Percentiles rank a stretch among this genome's conserved stretches.
Conservation (phyloP, 169 alveolate species). For the Theileria sp. region DNA sequence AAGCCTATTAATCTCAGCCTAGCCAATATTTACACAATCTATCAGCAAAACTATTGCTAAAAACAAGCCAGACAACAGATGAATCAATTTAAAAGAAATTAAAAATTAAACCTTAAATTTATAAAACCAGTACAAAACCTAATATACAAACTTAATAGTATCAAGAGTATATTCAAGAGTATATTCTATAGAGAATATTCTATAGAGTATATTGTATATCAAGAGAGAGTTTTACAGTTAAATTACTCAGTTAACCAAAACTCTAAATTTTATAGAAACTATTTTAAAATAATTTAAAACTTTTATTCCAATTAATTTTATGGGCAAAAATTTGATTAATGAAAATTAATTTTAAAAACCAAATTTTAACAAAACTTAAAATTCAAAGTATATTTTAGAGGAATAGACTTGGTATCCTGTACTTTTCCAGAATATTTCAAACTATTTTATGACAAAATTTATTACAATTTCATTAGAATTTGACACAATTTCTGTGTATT, state of each 20-base stretch:
- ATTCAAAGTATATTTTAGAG: too few relatives aligned
- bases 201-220: too few relatives aligned
- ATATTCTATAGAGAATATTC: too few relatives aligned
- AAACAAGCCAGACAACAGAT: neutral
- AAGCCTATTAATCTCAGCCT: neutral
- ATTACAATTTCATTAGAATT: neutral
- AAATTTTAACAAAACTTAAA: too few relatives aligned
- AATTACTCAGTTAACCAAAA: neutral
- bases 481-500: neutral
- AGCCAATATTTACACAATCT: neutral
- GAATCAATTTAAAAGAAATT: too few relatives aligned
- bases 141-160: too few relatives aligned
- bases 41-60: neutral
- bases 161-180: neutral
- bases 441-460: too few relatives aligned
- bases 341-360: neutral
- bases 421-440: neutral
- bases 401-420: neutral
- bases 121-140: neutral
- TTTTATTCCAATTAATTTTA: too few relatives aligned
- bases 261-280: too few relatives aligned
- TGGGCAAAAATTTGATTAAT: neutral
- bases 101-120: neutral
- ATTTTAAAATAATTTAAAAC: too few relatives aligned
- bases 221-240: neutral